These are phyloP conservation scores for Chenopodium berlandieri DNA, from an alignment of 148 eudicot species.

Conservation along the genomic window DNA sequence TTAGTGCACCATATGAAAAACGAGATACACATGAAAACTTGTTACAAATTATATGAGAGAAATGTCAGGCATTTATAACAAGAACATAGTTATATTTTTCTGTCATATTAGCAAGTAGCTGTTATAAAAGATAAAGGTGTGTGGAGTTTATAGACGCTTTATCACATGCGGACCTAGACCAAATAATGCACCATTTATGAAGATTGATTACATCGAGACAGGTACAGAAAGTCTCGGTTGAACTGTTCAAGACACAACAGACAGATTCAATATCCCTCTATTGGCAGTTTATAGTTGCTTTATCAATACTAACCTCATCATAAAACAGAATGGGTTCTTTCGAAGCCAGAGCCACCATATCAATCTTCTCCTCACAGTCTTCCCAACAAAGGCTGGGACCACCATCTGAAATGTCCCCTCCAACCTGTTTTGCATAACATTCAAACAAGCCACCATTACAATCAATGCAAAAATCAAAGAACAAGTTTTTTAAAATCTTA, in stretches of 20 bases:
- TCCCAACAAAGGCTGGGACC: constrained; percentile 60
- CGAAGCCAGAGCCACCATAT: constrained; percentile 68
- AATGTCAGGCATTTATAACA: neutral
- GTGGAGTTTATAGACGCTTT: neutral
- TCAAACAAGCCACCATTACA: constrained; percentile 4
- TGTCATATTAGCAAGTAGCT: neutral
- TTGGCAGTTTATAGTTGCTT: neutral
- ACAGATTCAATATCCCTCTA: constrained; percentile 5
- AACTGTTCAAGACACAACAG: neutral
- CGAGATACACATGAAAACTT: neutral
- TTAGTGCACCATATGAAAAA: too few relatives aligned
- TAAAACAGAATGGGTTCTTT: constrained; percentile 94
- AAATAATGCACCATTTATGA: constrained; percentile 5
- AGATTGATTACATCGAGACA: neutral
- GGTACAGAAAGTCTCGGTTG: neutral
- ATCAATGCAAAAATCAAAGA: neutral
- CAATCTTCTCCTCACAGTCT: constrained; percentile 73
- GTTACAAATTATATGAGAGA: neutral
- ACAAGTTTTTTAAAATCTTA: neutral
- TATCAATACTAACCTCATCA: constrained; percentile 68
- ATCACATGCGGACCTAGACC: neutral
- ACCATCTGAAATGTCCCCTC: constrained; percentile 24
- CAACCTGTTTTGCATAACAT: constrained; percentile 19
- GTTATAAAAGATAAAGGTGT: neutral
- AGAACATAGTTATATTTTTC: neutral